Percentiles rank a stretch among this genome's conserved stretches.
These are phyloP conservation scores for Eleusine coracana DNA, from an alignment of 176 grass and related monocot species.

Conservation along the genomic window DNA sequence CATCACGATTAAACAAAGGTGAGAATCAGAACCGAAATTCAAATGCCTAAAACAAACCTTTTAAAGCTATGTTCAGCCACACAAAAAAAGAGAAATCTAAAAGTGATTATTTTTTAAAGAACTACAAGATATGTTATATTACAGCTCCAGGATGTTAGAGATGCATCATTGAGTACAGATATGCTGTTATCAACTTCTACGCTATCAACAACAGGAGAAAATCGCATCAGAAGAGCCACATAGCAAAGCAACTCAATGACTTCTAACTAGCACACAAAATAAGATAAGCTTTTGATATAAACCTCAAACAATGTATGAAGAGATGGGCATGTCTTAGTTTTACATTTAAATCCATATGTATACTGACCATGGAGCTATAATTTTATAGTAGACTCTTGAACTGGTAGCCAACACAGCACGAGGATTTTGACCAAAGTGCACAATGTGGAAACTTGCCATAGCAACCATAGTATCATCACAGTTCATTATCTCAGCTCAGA, in stretches of 20 bases:
- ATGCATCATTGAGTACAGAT: slow-evolving; percentile 23
- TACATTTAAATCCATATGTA: not conserved
- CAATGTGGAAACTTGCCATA: not conserved
- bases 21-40: slow-evolving; percentile 28
- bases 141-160: not conserved
- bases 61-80: slow-evolving; percentile 15
- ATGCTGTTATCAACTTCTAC: not conserved
- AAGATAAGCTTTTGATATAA: not conserved
- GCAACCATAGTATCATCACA: not conserved
- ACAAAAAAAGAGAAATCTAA: slow-evolving; percentile 12
- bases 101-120: not conserved
- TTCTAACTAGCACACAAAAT: not conserved
- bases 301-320: not conserved
- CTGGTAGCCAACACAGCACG: not conserved
- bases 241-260: not conserved
- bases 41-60: not conserved
- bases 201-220: not conserved
- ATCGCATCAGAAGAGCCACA: too few relatives aligned
- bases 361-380: not conserved
- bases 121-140: slow-evolving; percentile 1
- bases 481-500: not conserved
- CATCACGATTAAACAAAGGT: not conserved
- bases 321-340: not conserved
- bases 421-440: not conserved
- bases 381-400: slow-evolving; percentile 3